A percentile compares a stretch with the other conserved stretches of the same genome.
Evolutionary conservation across 306 rosid genomes (phyloP).

Genomic region (Vigna reflexopilosa): DNA sequence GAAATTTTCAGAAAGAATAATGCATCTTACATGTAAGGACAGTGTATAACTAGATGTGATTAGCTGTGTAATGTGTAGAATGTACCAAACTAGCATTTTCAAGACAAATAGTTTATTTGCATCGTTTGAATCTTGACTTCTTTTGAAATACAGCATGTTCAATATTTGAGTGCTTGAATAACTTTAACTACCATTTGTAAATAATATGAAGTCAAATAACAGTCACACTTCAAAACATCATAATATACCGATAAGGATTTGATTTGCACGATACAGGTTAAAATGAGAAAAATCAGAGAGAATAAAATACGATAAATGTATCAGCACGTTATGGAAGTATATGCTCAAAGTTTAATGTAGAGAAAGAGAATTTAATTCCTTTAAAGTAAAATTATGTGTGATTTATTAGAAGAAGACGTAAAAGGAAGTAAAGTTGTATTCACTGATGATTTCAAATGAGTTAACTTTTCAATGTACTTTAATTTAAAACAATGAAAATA

Average conservation of each 20-base stretch:
- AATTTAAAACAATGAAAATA: not conserved
- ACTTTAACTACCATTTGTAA: not conserved
- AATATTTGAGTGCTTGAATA: not conserved
- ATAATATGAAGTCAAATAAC: not conserved
- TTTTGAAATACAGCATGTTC: not conserved
- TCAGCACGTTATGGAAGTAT: not conserved
- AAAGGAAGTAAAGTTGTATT: not conserved
- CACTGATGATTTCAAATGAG: not conserved
- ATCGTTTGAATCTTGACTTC: constrained; percentile 10
- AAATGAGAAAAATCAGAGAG: not conserved
- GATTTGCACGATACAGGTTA: too few relatives aligned
- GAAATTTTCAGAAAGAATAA: constrained; percentile 39
- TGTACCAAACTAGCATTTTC: constrained; percentile 1
- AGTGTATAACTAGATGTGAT: not conserved
- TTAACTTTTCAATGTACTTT: constrained; percentile 4
- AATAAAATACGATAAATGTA: not conserved
- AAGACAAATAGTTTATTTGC: constrained; percentile 26
- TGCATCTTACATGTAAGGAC: not conserved
- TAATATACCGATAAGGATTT: not conserved
- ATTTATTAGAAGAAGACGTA: not conserved
- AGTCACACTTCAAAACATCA: too few relatives aligned
- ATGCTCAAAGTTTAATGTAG: constrained; percentile 9
- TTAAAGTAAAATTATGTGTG: not conserved
- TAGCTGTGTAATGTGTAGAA: not conserved
- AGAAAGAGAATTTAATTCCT: not conserved